Evolutionary conservation across 345 rosid genomes (phyloP).

Genomic region (Adansonia digitata): DNA sequence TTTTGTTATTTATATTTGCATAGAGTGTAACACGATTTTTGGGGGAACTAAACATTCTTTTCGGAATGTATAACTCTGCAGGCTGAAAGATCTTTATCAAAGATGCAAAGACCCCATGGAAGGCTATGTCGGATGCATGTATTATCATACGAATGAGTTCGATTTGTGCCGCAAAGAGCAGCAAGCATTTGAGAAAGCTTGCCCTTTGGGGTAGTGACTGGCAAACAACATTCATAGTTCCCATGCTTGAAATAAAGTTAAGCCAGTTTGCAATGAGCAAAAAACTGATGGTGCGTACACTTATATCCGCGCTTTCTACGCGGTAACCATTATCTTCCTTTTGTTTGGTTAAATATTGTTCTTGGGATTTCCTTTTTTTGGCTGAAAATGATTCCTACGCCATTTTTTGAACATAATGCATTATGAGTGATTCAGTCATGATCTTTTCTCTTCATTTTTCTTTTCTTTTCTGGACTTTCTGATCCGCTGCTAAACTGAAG

Average conservation of each 20-base stretch:
- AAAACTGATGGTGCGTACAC: slow-evolving; percentile 22
- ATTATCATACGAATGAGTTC: slow-evolving; percentile 89
- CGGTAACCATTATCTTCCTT: background rate
- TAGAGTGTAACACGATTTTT: too few relatives aligned
- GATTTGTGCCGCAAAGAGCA: slow-evolving; percentile 98
- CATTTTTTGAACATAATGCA: slow-evolving; percentile 8
- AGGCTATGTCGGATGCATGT: slow-evolving; percentile 88
- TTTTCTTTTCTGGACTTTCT: too few relatives aligned
- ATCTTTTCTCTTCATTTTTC: background rate
- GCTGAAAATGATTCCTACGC: background rate
- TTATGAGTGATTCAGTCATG: background rate
- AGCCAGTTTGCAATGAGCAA: slow-evolving; percentile 29
- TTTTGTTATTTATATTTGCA: too few relatives aligned
- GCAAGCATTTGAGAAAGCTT: slow-evolving; percentile 83
- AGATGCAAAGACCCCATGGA: slow-evolving; percentile 91
- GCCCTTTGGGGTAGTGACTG: slow-evolving; percentile 63
- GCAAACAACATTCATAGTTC: background rate
- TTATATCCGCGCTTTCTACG: background rate
- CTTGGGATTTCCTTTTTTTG: background rate
- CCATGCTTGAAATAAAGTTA: slow-evolving; percentile 40
- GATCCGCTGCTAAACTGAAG: too few relatives aligned
- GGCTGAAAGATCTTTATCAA: slow-evolving; percentile 91
- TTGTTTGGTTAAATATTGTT: slow-evolving; percentile 2
- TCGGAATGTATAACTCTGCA: slow-evolving; percentile 27
- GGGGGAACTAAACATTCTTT: too few relatives aligned